phyloP scores from a whole-genome alignment of 1,139 yeast genomes.

The Suhomyces wounanorum region DNA sequence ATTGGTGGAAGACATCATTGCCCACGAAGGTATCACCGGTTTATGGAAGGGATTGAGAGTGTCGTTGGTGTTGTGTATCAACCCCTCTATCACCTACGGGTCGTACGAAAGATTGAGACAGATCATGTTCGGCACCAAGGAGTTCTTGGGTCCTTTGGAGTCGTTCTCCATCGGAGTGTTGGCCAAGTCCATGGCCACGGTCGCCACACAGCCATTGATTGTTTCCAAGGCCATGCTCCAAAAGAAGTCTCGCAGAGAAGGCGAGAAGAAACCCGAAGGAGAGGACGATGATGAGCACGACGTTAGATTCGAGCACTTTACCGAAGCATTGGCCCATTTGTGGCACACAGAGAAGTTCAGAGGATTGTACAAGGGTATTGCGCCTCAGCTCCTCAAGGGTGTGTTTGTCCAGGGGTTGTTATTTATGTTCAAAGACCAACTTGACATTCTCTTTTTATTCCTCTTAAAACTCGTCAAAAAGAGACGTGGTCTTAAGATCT shows the following conservation, averaged over 20 bases:
- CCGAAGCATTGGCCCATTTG: slow-evolving; percentile 53
- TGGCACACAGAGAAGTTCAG: slow-evolving; percentile 51
- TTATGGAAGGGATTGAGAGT: slow-evolving; percentile 88
- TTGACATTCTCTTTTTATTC: slow-evolving; percentile 47
- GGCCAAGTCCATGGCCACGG: slow-evolving; percentile 79
- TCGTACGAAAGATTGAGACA: slow-evolving; percentile 71
- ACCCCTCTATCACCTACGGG: slow-evolving; percentile 89
- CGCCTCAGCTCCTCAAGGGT: slow-evolving; percentile 82
- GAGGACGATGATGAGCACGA: slow-evolving; percentile 35
- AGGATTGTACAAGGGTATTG: slow-evolving; percentile 75
- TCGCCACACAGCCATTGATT: slow-evolving; percentile 82
- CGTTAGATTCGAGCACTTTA: slow-evolving; percentile 49
- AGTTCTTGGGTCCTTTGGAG: slow-evolving; percentile 61
- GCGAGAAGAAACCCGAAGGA: slow-evolving; percentile 17
- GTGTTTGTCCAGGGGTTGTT: slow-evolving; percentile 83
- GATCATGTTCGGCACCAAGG: slow-evolving; percentile 49
- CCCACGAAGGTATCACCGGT: slow-evolving; percentile 71
- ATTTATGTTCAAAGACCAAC: slow-evolving; percentile 79
- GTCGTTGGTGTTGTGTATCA: slow-evolving; percentile 72
- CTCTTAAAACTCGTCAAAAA: slow-evolving; percentile 28
- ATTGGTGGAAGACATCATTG: slow-evolving; percentile 56
- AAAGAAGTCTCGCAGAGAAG: slow-evolving; percentile 40
- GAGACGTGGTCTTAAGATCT: slow-evolving; percentile 7
- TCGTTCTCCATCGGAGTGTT: slow-evolving; percentile 75
- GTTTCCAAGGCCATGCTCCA: slow-evolving; percentile 84